Evolutionary conservation across 1,284 basidiomycete genomes (phyloP).

Genomic region (Sporisorium iseilematis-ciliati): DNA sequence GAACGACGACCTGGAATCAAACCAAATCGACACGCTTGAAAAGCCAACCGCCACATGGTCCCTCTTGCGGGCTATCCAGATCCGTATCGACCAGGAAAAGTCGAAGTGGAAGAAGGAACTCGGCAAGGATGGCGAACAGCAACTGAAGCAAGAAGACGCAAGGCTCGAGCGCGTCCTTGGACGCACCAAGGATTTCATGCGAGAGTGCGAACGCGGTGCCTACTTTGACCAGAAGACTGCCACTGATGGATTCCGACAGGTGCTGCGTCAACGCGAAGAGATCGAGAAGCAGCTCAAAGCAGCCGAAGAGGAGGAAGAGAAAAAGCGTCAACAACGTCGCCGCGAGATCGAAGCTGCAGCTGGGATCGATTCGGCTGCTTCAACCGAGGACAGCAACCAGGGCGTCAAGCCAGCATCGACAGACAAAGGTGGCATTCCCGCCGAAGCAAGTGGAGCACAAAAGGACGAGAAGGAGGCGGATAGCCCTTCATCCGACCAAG

Average conservation of each 20-base stretch:
- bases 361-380: slow-evolving; percentile 11
- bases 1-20: slow-evolving; percentile 38
- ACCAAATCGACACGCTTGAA: slow-evolving; percentile 60
- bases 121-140: slow-evolving; percentile 33
- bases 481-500: slow-evolving; percentile 1
- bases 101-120: slow-evolving; percentile 55
- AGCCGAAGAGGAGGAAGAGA: slow-evolving; percentile 35
- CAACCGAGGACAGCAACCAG: slow-evolving; percentile 4
- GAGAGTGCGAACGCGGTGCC: slow-evolving; percentile 58
- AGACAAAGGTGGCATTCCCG: neutral
- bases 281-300: slow-evolving; percentile 53
- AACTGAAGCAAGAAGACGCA: slow-evolving; percentile 37
- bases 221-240: slow-evolving; percentile 56
- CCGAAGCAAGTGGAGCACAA: neutral
- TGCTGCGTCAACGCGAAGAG: slow-evolving; percentile 55
- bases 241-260: slow-evolving; percentile 52
- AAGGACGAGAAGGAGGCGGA: neutral
- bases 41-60: slow-evolving; percentile 59
- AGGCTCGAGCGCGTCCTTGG: slow-evolving; percentile 38
- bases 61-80: slow-evolving; percentile 48
- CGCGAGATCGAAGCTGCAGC: slow-evolving; percentile 72
- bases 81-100: slow-evolving; percentile 63
- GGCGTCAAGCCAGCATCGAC: neutral
- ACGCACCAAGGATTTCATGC: slow-evolving; percentile 58
- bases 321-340: slow-evolving; percentile 71